Conservation (phyloP, 176 grass and related monocot species). For the Poa annua region DNA sequence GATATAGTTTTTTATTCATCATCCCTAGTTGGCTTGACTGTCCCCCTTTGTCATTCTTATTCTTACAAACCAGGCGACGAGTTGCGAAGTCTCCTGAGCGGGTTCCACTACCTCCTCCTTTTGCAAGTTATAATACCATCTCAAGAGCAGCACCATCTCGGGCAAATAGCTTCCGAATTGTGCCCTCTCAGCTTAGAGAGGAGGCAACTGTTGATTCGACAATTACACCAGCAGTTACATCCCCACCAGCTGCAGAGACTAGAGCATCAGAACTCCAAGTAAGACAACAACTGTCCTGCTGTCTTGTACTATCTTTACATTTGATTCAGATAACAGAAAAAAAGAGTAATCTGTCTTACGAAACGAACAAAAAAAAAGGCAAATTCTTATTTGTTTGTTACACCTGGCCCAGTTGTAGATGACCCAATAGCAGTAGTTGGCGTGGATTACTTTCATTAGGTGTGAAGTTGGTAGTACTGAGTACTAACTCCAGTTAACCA, state of each 20-base stretch:
- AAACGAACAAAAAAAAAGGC: not conserved
- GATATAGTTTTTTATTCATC: slow-evolving; percentile 35
- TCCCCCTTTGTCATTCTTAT: slow-evolving; percentile 36
- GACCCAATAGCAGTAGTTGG: no score
- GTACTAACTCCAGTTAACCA: not conserved
- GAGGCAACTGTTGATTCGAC: slow-evolving; percentile 44
- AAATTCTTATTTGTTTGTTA: not conserved
- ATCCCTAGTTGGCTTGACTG: slow-evolving; percentile 24
- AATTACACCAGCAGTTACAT: slow-evolving; percentile 41
- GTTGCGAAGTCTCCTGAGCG: slow-evolving; percentile 58
- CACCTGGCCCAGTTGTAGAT: not conserved
- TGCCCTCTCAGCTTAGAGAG: slow-evolving; percentile 49
- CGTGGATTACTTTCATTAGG: no score
- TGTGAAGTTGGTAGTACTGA: no score
- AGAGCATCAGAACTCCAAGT: slow-evolving; percentile 59
- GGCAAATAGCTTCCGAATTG: slow-evolving; percentile 47
- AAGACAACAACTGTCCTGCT: slow-evolving; percentile 13
- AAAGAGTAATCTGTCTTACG: not conserved
- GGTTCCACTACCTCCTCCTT: slow-evolving; percentile 76
- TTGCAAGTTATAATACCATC: slow-evolving; percentile 51
- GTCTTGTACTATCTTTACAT: not conserved
- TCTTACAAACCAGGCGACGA: slow-evolving; percentile 53
- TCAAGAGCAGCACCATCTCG: slow-evolving; percentile 41
- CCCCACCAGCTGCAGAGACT: slow-evolving; percentile 46
- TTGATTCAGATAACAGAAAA: slow-evolving; percentile 7